These are phyloP conservation scores for Daldinia sp. DNA, from an alignment of 2,329 filamentous ascomycete genomes.

Conservation along the genomic window DNA sequence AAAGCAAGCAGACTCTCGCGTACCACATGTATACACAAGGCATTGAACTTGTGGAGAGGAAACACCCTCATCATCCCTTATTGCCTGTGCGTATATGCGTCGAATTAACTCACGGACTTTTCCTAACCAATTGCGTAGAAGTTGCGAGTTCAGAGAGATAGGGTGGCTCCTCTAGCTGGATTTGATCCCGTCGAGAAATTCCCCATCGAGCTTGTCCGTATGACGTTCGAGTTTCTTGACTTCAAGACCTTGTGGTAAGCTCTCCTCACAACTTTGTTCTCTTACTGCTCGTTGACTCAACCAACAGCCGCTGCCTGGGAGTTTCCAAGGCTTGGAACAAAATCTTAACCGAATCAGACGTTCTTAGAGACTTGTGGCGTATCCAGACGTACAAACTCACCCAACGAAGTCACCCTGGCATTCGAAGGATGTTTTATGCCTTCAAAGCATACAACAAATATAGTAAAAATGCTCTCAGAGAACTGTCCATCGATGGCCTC, in stretches of 20 bases:
- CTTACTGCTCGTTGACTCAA: slow-evolving; percentile 7
- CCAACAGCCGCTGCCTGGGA: slow-evolving; percentile 42
- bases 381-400: slow-evolving; percentile 38
- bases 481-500: slow-evolving; percentile 39
- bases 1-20: slow-evolving; percentile 36
- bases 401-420: background rate
- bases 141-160: slow-evolving; percentile 40
- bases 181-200: slow-evolving; percentile 44
- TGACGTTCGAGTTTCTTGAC: slow-evolving; percentile 45
- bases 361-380: slow-evolving; percentile 41
- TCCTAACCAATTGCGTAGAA: slow-evolving; percentile 31
- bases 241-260: slow-evolving; percentile 45
- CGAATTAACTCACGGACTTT: background rate
- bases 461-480: slow-evolving; percentile 26
- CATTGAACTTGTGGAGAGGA: slow-evolving; percentile 45
- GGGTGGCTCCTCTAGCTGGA: slow-evolving; percentile 30
- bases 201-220: slow-evolving; percentile 47
- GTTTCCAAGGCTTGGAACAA: slow-evolving; percentile 48
- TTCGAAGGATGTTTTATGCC: slow-evolving; percentile 1
- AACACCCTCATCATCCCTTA: slow-evolving; percentile 42
- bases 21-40: slow-evolving; percentile 46
- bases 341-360: slow-evolving; percentile 33
- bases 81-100: slow-evolving; percentile 39
- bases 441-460: slow-evolving; percentile 31
- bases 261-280: background rate